Conservation (phyloP, 2,329 filamentous ascomycete species). For the Celoporthe dispersa region DNA sequence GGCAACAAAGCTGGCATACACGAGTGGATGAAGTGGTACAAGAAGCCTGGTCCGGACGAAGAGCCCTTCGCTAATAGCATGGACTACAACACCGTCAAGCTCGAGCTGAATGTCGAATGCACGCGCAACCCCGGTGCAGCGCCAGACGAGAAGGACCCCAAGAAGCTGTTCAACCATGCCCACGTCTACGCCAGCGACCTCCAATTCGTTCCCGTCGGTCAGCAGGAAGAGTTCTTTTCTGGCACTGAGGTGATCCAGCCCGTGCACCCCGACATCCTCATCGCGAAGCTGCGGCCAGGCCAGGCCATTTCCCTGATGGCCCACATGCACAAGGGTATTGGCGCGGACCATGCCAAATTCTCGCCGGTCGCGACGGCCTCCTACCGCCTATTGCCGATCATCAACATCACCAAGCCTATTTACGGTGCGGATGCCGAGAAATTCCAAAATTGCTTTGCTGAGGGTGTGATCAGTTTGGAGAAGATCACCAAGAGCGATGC, state of each 20-base stretch:
- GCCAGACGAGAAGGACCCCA: conserved; percentile 76
- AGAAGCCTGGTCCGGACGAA: conserved; percentile 68
- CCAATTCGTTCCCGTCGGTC: conserved; percentile 74
- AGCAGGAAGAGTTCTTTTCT: conserved; percentile 71
- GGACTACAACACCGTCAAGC: conserved; percentile 86
- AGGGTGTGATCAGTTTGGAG: conserved; percentile 83
- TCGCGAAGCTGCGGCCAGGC: conserved; percentile 90
- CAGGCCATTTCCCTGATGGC: conserved; percentile 86
- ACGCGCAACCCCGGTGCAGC: conserved; percentile 75
- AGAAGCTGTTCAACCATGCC: conserved; percentile 83
- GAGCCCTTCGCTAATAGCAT: conserved; percentile 63
- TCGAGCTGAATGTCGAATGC: conserved; percentile 80
- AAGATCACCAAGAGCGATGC: conserved; percentile 72
- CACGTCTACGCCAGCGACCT: conserved; percentile 82
- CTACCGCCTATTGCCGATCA: conserved; percentile 88
- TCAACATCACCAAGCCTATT: conserved; percentile 83
- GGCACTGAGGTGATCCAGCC: conserved; percentile 72
- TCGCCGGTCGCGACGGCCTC: conserved; percentile 93
- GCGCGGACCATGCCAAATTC: conserved; percentile 95
- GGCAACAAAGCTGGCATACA: conserved; percentile 73
- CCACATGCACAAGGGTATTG: conserved; percentile 94
- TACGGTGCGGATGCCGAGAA: conserved; percentile 85
- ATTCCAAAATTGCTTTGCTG: conserved; percentile 87
- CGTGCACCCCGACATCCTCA: conserved; percentile 88
- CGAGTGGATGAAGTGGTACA: conserved; percentile 81